Percentiles rank a stretch among this genome's conserved stretches.
Conservation (phyloP, 192 early-diverging fungal genomes). For the Oehlia diaphana region DNA sequence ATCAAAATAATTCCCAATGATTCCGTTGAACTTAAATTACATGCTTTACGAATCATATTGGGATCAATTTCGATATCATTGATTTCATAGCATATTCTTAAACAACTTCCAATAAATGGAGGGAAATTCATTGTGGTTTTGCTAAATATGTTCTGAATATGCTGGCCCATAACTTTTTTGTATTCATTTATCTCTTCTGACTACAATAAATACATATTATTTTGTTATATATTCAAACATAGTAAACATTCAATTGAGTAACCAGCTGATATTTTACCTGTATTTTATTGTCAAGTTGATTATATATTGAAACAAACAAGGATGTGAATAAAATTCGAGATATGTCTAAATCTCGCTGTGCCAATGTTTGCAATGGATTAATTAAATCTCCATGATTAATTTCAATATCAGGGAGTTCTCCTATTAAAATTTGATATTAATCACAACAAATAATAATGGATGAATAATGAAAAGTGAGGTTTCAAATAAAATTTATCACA, state of each 20-base stretch:
- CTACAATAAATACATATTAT: slow-evolving; percentile 18
- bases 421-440: slow-evolving; percentile 30
- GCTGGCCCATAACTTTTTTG: slow-evolving; percentile 32
- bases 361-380: slow-evolving; percentile 62
- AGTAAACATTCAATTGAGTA: not conserved
- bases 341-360: slow-evolving; percentile 59
- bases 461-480: not conserved
- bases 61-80: slow-evolving; percentile 37
- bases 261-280: slow-evolving; percentile 29
- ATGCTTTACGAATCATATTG: slow-evolving; percentile 32
- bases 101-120: slow-evolving; percentile 50
- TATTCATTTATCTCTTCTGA: slow-evolving; percentile 31
- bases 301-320: slow-evolving; percentile 41
- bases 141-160: slow-evolving; percentile 37
- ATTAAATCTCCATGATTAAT: slow-evolving; percentile 66
- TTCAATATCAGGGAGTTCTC: slow-evolving; percentile 81
- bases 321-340: slow-evolving; percentile 49
- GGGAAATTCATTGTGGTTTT: slow-evolving; percentile 40
- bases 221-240: too few relatives aligned
- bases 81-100: slow-evolving; percentile 51
- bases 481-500: not conserved
- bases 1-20: slow-evolving; percentile 52
- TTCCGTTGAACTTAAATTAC: slow-evolving; percentile 49
- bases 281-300: slow-evolving; percentile 31
- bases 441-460: not conserved